Evolutionary conservation across 176 grass and related monocot genomes (phyloP), one percentile per base, ranked within the genome.

Genomic region (Carex scoparia): DNA sequence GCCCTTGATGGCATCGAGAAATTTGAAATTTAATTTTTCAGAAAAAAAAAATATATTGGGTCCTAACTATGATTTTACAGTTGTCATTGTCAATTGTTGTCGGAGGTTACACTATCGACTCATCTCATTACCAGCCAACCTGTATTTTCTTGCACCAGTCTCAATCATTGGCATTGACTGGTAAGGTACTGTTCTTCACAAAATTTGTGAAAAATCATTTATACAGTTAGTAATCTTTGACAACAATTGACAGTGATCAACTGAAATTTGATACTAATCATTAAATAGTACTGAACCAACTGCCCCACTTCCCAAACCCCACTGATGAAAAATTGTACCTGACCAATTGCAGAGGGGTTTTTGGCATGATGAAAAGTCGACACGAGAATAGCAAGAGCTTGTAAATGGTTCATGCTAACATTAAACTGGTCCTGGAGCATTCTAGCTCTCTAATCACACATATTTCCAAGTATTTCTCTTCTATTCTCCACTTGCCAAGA

Each of bases 351-450:
- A 74, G 96, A 95, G 0, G 96, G 96, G 35, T 30, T 87, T 61
- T 91, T 94, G 7, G 91, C 66, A 81, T 99, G 96, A 84, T 99
- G 93, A 90, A 99, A 99, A 19, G 91, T 99, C 70, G 91, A 94
- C 62, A 96, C 87, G 19, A 99, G 91, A 48, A 99, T 95, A 38
- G 96, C 96, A 80, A 99, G 88, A 8, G 96, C 96, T 89, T 99
- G 96, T 2, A 99, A 89, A 80, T 99, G 96, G 62, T 95, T 95
- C 93, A 99, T 94, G 90, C 90, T 92, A 87, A 99, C 96, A 84
- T 99, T 99, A 82, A 99, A 92, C 88, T 99, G 96, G 60, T 99
- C 96, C 84, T 99, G 96, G 32, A 99, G 93, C 96, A 99, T 99
- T 66, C 96, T 86, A 0, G 91, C 90, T 28, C 93, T 87, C 86